These are phyloP conservation scores for Chytriomyces sp. DNA, from an alignment of 192 early-diverging fungal species.

Conservation along the genomic window DNA sequence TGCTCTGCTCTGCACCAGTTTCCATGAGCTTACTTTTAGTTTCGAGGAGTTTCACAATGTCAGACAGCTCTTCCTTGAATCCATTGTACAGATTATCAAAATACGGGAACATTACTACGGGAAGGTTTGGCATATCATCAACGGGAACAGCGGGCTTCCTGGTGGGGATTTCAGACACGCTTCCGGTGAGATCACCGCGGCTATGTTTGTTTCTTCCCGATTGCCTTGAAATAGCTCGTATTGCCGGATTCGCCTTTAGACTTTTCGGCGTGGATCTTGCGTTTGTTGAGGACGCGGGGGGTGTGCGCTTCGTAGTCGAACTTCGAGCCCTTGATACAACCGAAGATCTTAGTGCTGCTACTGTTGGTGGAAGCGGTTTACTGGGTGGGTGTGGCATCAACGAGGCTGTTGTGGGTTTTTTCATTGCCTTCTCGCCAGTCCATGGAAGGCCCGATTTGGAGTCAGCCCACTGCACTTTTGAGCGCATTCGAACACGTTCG, in stretches of 20 bases:
- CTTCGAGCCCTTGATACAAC: too few relatives aligned
- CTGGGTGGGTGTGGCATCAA: not conserved
- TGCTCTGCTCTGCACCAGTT: constrained; percentile 34
- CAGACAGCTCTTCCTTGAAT: constrained; percentile 45
- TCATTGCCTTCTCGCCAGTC: constrained; percentile 19
- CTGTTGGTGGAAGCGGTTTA: not conserved
- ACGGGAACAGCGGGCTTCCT: not conserved
- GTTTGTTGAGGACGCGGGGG: too few relatives aligned
- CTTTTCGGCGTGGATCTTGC: too few relatives aligned
- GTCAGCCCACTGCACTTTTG: constrained; percentile 24
- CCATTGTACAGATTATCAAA: constrained; percentile 57
- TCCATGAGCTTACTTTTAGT: constrained; percentile 29
- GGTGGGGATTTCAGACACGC: too few relatives aligned
- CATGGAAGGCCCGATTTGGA: constrained; percentile 38
- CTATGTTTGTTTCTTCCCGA: constrained; percentile 1
- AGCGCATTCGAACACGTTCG: constrained; percentile 33
- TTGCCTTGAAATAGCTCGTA: not conserved
- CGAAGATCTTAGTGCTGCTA: too few relatives aligned
- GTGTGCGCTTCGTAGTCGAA: too few relatives aligned
- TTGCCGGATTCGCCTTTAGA: not conserved
- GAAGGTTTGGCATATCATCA: constrained; percentile 24
- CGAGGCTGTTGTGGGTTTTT: not conserved
- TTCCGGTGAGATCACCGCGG: not conserved
- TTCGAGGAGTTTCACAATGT: constrained; percentile 48
- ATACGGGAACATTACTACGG: constrained; percentile 39